phyloP scores from a whole-genome alignment of 495 filamentous ascomycete species.

The Endocarpon pusillum region DNA sequence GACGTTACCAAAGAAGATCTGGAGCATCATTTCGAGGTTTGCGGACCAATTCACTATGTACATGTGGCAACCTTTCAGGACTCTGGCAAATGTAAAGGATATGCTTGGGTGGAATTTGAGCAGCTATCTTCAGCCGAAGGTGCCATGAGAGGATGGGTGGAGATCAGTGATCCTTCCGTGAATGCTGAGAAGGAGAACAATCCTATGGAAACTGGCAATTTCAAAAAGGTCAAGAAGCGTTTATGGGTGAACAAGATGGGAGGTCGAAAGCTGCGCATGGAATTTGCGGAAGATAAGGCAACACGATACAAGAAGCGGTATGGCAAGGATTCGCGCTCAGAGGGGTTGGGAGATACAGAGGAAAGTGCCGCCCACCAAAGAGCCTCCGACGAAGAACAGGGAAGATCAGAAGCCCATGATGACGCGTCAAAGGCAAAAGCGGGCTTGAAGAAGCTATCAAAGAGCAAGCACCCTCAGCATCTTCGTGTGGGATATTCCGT shows the following conservation, averaged over 20 bases:
- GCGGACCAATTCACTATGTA: slow-evolving; percentile 60
- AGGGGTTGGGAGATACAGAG: slow-evolving; percentile 15
- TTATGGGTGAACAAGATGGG: slow-evolving; percentile 69
- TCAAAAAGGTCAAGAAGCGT: slow-evolving; percentile 38
- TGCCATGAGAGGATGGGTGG: slow-evolving; percentile 69
- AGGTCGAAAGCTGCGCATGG: slow-evolving; percentile 66
- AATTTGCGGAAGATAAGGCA: slow-evolving; percentile 81
- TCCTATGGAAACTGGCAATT: slow-evolving; percentile 15
- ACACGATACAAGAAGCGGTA: slow-evolving; percentile 84
- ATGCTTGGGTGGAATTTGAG: slow-evolving; percentile 83
- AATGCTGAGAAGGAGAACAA: slow-evolving; percentile 15
- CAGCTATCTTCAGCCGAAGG: slow-evolving; percentile 53
- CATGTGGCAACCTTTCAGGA: slow-evolving; percentile 94
- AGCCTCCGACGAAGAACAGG: slow-evolving; percentile 10
- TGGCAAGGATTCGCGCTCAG: slow-evolving; percentile 43
- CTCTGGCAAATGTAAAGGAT: slow-evolving; percentile 93
- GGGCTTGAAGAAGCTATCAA: slow-evolving; percentile 2
- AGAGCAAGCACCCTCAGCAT: slow-evolving; percentile 5
- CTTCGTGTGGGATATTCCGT: slow-evolving; percentile 20
- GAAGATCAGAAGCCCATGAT: neutral
- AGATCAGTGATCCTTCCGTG: slow-evolving; percentile 26
- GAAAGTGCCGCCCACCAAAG: slow-evolving; percentile 11
- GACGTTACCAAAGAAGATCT: slow-evolving; percentile 68
- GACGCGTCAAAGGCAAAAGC: neutral
- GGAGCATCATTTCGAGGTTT: slow-evolving; percentile 59